Evolutionary conservation across 768 basidiomycete species (phyloP).

Genomic region (Leccinum truebloodii): DNA sequence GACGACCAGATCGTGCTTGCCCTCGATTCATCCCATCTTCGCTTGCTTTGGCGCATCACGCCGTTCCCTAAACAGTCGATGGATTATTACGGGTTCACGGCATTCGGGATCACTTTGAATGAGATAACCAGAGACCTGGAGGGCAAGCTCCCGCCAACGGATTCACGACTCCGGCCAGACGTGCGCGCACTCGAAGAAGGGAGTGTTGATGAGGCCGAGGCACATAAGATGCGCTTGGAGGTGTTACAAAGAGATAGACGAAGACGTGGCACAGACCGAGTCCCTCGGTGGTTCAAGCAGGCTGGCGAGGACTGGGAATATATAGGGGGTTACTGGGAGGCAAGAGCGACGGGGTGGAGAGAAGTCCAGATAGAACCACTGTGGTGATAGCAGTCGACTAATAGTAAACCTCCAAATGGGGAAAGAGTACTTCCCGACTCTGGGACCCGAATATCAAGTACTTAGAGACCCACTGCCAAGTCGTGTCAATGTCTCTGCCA

Average conservation of each 20-base stretch:
- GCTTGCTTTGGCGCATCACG: conserved; percentile 73
- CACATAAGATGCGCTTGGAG: conserved; percentile 70
- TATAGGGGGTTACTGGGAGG: conserved; percentile 83
- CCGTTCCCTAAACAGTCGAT: conserved; percentile 72
- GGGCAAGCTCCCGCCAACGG: conserved; percentile 70
- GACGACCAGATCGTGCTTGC: conserved; percentile 77
- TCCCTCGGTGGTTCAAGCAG: conserved; percentile 76
- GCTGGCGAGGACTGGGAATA: conserved; percentile 75
- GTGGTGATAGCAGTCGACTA: conserved; percentile 45
- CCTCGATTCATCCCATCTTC: conserved; percentile 66
- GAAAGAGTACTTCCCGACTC: not conserved
- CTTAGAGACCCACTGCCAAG: not conserved
- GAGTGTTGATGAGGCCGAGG: conserved; percentile 67
- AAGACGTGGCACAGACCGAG: conserved; percentile 53
- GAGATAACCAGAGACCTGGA: conserved; percentile 70
- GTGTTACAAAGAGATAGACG: conserved; percentile 76
- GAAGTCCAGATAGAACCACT: conserved; percentile 47
- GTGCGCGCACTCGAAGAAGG: conserved; percentile 84
- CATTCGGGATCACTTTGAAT: conserved; percentile 77
- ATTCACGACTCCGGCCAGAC: conserved; percentile 81
- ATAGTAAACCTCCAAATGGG: not conserved
- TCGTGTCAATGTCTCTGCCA: conserved; percentile 22
- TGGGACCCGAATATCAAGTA: not conserved
- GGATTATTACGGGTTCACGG: conserved; percentile 82
- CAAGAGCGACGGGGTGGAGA: conserved; percentile 65